Evolutionary conservation across 345 rosid species (phyloP).

Genomic region (Gossypium thurberi): DNA sequence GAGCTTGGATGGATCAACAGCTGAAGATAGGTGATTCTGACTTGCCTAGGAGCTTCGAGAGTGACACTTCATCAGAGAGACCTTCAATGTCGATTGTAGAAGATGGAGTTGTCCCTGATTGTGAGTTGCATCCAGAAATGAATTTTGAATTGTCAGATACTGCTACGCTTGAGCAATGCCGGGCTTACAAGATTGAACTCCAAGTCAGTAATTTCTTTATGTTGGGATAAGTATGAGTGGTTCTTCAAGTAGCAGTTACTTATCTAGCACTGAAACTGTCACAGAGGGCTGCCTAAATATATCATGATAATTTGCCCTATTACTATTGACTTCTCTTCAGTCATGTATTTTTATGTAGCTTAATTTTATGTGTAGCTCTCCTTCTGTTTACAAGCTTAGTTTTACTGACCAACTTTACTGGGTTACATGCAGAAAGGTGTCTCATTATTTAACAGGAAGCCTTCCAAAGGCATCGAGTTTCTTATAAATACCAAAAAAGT

Average conservation of each 20-base stretch:
- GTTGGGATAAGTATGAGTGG: background rate
- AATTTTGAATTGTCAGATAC: slow-evolving; percentile 71
- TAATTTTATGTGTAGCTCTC: background rate
- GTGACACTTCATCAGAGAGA: slow-evolving; percentile 44
- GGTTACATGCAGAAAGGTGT: slow-evolving; percentile 78
- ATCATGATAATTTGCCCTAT: background rate
- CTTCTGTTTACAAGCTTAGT: slow-evolving; percentile 3
- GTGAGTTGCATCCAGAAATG: slow-evolving; percentile 60
- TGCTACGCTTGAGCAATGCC: slow-evolving; percentile 80
- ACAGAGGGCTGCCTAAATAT: background rate
- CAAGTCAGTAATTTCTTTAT: slow-evolving; percentile 48
- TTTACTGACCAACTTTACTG: slow-evolving; percentile 25
- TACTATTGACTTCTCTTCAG: slow-evolving; percentile 6
- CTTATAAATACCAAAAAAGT: slow-evolving; percentile 62
- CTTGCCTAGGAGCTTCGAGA: slow-evolving; percentile 47
- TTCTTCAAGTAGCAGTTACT: background rate
- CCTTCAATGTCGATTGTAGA: slow-evolving; percentile 45
- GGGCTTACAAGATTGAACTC: slow-evolving; percentile 86
- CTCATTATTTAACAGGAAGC: slow-evolving; percentile 76
- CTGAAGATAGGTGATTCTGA: slow-evolving; percentile 54
- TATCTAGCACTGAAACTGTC: background rate
- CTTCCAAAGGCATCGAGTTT: slow-evolving; percentile 87
- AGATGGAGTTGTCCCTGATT: slow-evolving; percentile 52
- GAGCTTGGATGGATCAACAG: slow-evolving; percentile 91
- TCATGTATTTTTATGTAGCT: background rate